These are phyloP conservation scores for Cladosporium sp. DNA, from an alignment of 2,329 filamentous ascomycete genomes.

Conservation along the genomic window DNA sequence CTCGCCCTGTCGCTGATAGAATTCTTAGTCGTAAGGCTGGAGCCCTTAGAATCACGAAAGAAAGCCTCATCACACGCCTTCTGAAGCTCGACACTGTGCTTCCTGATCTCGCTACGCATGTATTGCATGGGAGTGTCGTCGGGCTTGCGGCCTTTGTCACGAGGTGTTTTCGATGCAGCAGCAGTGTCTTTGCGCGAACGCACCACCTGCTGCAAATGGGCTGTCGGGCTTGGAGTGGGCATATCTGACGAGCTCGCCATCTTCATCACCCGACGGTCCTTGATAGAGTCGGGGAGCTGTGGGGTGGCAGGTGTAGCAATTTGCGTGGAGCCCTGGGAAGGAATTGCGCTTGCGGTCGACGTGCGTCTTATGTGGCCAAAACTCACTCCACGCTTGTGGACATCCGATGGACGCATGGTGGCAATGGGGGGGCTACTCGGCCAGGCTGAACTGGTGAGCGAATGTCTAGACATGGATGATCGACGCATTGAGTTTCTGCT, in stretches of 20 bases:
- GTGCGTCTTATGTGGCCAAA: slow-evolving; percentile 53
- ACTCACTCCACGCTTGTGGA: slow-evolving; percentile 57
- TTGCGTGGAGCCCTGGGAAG: slow-evolving; percentile 26
- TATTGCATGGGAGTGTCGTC: slow-evolving; percentile 45
- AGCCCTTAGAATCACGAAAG: slow-evolving; percentile 59
- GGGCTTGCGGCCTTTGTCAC: slow-evolving; percentile 33
- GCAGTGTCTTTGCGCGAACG: slow-evolving; percentile 33
- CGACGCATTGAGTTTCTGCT: slow-evolving; percentile 31
- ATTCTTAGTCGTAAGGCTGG: slow-evolving; percentile 42
- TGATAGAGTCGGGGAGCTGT: slow-evolving; percentile 19
- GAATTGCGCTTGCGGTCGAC: slow-evolving; percentile 39
- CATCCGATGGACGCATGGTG: slow-evolving; percentile 46
- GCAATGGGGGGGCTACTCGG: slow-evolving; percentile 43
- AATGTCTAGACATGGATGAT: slow-evolving; percentile 35
- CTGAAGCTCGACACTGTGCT: slow-evolving; percentile 78
- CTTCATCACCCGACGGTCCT: not conserved
- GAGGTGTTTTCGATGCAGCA: slow-evolving; percentile 23
- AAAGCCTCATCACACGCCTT: slow-evolving; percentile 92
- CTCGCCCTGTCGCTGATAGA: slow-evolving; percentile 37
- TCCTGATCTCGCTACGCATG: slow-evolving; percentile 72
- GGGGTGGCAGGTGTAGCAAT: slow-evolving; percentile 24
- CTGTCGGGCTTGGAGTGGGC: slow-evolving; percentile 28
- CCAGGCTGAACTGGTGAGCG: slow-evolving; percentile 43
- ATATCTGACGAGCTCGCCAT: not conserved
- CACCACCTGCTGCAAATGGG: slow-evolving; percentile 25